Percentiles rank a stretch among this genome's conserved stretches.
Evolutionary conservation across 2,329 filamentous ascomycete species (phyloP).

Genomic region (Graphilbum ipis-grandicollis): DNA sequence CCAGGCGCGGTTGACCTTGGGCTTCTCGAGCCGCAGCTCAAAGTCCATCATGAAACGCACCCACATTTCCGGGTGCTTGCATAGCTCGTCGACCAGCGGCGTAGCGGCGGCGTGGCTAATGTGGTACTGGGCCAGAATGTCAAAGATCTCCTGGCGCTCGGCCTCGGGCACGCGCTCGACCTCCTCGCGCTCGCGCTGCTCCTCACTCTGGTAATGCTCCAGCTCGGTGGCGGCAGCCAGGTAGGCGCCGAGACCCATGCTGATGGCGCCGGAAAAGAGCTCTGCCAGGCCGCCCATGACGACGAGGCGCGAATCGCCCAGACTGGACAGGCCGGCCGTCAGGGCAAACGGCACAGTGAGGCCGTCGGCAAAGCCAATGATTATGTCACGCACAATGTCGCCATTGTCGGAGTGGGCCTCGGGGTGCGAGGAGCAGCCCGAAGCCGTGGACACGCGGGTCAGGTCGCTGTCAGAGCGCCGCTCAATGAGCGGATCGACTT

Average conservation of each 20-base stretch:
- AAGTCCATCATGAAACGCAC: slow-evolving; percentile 44
- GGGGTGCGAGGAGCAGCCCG: slow-evolving; percentile 3
- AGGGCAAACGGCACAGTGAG: slow-evolving; percentile 67
- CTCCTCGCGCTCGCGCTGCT: slow-evolving; percentile 25
- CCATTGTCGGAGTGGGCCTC: slow-evolving; percentile 18
- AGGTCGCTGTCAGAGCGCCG: slow-evolving; percentile 8
- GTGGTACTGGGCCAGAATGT: slow-evolving; percentile 25
- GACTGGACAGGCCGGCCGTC: slow-evolving; percentile 51
- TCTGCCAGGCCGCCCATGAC: slow-evolving; percentile 60
- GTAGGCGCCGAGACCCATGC: slow-evolving; percentile 62
- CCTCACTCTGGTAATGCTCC: slow-evolving; percentile 31
- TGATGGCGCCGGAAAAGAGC: slow-evolving; percentile 58
- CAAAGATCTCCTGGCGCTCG: slow-evolving; percentile 30
- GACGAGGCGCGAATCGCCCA: slow-evolving; percentile 48
- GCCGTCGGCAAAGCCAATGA: slow-evolving; percentile 62
- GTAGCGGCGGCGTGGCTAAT: slow-evolving; percentile 23
- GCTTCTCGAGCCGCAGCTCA: slow-evolving; percentile 29
- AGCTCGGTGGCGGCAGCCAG: slow-evolving; percentile 45
- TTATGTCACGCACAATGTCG: slow-evolving; percentile 42
- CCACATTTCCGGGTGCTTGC: slow-evolving; percentile 28
- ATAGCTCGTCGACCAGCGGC: slow-evolving; percentile 32
- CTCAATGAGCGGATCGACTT: slow-evolving; percentile 9
- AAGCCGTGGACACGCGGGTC: slow-evolving; percentile 6
- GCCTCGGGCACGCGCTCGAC: slow-evolving; percentile 21
- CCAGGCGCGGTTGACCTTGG: slow-evolving; percentile 24